phyloP scores from a whole-genome alignment of 352 stramenopile genomes.

The Pythium monospermum region DNA sequence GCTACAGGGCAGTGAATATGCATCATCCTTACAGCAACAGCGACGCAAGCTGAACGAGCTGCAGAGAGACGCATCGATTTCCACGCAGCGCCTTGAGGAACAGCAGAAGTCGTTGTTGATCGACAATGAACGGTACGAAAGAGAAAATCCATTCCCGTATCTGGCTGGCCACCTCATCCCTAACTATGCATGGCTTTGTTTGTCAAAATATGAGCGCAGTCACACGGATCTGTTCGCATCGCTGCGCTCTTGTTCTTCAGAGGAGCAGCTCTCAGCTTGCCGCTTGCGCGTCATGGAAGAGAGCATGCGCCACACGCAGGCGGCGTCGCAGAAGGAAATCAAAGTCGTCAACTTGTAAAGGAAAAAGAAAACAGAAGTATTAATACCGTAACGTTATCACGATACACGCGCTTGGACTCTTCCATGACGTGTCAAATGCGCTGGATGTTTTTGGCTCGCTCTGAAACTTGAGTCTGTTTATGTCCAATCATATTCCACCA shows the following conservation, averaged over 20 bases:
- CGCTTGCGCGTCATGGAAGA: slow-evolving; percentile 12
- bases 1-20: too few relatives aligned
- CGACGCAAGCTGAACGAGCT: neutral
- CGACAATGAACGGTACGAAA: slow-evolving; percentile 12
- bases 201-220: neutral
- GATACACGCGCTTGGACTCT: neutral
- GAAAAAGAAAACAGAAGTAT: too few relatives aligned
- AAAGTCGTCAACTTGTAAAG: slow-evolving; percentile 20
- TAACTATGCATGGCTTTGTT: neutral
- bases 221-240: slow-evolving; percentile 3
- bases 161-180: too few relatives aligned
- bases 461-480: too few relatives aligned
- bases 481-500: too few relatives aligned
- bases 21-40: too few relatives aligned
- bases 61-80: neutral
- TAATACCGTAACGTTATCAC: neutral
- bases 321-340: slow-evolving; percentile 4
- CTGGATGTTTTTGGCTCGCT: too few relatives aligned
- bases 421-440: slow-evolving; percentile 1
- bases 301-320: neutral
- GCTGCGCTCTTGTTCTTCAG: slow-evolving; percentile 3
- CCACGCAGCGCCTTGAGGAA: neutral
- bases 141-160: too few relatives aligned
- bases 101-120: neutral
- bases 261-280: slow-evolving; percentile 9